Conservation (phyloP, 2,329 filamentous ascomycete species). For the Ramularia endophylla region DNA sequence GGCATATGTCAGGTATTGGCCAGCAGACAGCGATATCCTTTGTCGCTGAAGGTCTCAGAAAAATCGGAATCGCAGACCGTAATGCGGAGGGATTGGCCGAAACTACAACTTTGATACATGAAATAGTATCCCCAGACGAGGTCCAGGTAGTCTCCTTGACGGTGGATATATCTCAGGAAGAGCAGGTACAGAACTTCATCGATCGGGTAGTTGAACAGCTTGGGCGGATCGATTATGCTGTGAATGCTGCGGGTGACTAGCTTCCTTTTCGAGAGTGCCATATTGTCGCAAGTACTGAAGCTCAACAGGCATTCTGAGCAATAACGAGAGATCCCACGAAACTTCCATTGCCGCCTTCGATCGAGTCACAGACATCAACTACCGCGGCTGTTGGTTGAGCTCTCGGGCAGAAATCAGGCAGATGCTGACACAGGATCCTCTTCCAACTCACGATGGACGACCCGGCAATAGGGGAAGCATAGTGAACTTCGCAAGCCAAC, state of each 20-base stretch:
- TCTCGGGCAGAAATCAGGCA: conserved; percentile 38
- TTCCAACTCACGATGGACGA: conserved; percentile 41
- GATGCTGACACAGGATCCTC: conserved; percentile 42
- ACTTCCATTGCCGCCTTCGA: conserved; percentile 38
- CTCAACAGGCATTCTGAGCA: conserved; percentile 34
- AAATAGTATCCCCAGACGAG: conserved; percentile 16
- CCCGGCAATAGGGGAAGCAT: conserved; percentile 37
- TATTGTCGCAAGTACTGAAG: background rate
- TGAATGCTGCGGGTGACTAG: conserved; percentile 39
- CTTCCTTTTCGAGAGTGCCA: background rate
- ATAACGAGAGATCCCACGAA: conserved; percentile 33
- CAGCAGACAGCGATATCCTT: conserved; percentile 41
- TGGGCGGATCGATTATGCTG: conserved; percentile 42
- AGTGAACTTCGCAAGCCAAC: conserved; percentile 42
- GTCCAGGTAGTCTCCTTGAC: conserved; percentile 23
- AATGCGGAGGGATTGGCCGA: conserved; percentile 30
- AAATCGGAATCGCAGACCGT: conserved; percentile 39
- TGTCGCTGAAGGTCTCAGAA: conserved; percentile 39
- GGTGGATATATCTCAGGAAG: conserved; percentile 34
- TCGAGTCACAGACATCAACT: conserved; percentile 39
- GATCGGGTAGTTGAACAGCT: conserved; percentile 30
- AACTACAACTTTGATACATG: conserved; percentile 29
- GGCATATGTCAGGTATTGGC: conserved; percentile 33
- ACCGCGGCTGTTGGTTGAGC: conserved; percentile 43
- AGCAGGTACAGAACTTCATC: conserved; percentile 33